These are phyloP conservation scores for Hyaloscypha hepaticicola DNA, from an alignment of 495 filamentous ascomycete species.

Conservation along the genomic window DNA sequence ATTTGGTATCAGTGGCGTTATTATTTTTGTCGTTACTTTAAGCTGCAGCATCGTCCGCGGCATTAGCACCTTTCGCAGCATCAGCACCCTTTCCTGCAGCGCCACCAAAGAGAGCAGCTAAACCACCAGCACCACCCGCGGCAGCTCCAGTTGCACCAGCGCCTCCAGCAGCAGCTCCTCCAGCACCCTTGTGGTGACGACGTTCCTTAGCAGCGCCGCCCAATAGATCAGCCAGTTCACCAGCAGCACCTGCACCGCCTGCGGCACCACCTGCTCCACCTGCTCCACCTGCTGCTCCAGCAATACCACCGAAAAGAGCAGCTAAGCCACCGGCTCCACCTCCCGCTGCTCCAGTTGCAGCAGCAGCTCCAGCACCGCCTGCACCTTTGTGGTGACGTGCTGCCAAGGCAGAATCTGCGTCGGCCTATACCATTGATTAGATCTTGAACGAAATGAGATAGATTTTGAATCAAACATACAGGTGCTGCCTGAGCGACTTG, in stretches of 20 bases:
- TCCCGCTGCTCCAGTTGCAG: background rate
- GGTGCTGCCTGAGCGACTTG: slow-evolving; percentile 3
- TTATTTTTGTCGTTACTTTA: too few relatives aligned
- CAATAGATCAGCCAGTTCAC: slow-evolving; percentile 11
- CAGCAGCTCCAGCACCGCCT: slow-evolving; percentile 1
- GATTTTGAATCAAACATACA: slow-evolving; percentile 2
- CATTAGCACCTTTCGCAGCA: background rate
- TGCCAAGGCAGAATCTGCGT: slow-evolving; percentile 1
- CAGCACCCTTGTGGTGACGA: background rate
- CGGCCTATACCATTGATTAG: slow-evolving; percentile 4
- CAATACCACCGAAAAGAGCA: background rate
- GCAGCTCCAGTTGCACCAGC: background rate
- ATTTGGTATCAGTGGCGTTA: too few relatives aligned
- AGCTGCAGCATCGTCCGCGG: background rate
- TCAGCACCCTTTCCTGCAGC: background rate
- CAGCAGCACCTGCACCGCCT: slow-evolving; percentile 6
- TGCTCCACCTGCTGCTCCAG: slow-evolving; percentile 5
- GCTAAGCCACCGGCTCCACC: slow-evolving; percentile 1
- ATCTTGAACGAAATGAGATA: background rate
- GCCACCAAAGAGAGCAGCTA: slow-evolving; percentile 1
- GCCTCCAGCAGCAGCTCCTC: background rate
- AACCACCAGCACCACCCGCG: background rate
- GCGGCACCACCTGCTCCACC: background rate
- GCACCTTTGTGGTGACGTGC: slow-evolving; percentile 12
- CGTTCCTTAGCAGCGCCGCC: slow-evolving; percentile 3